Percentiles rank a stretch among this genome's conserved stretches.
phyloP scores from a whole-genome alignment of 768 basidiomycete species.

The Psilocybe azurescens region DNA sequence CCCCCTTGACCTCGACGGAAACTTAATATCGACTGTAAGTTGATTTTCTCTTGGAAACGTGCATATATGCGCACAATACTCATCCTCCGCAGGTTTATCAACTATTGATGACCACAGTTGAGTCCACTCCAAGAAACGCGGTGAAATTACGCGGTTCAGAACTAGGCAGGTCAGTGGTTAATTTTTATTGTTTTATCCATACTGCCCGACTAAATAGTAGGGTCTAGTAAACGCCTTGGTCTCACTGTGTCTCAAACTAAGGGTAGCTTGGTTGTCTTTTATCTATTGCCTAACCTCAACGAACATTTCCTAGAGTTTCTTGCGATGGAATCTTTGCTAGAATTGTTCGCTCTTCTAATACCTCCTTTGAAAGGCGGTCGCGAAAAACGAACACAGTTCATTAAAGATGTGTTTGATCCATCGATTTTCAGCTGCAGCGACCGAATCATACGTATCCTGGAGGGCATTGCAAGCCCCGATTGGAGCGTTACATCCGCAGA shows the following conservation, averaged over 20 bases:
- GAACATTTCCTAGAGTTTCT: slow-evolving; percentile 49
- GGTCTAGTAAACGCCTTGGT: slow-evolving; percentile 51
- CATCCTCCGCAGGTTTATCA: slow-evolving; percentile 50
- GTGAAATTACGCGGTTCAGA: slow-evolving; percentile 46
- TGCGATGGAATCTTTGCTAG: slow-evolving; percentile 59
- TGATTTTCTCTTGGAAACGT: neutral
- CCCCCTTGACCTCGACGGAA: slow-evolving; percentile 16
- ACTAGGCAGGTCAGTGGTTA: slow-evolving; percentile 52
- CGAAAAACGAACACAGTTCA: slow-evolving; percentile 49
- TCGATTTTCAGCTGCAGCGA: slow-evolving; percentile 39
- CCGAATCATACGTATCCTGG: slow-evolving; percentile 46
- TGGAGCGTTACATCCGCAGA: slow-evolving; percentile 59
- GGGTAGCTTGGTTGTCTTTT: slow-evolving; percentile 36
- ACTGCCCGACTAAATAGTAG: neutral
- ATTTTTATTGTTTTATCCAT: neutral
- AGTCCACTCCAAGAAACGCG: slow-evolving; percentile 45
- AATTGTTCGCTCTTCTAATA: slow-evolving; percentile 60
- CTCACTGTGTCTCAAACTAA: slow-evolving; percentile 49
- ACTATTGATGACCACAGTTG: slow-evolving; percentile 53
- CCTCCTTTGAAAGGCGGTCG: slow-evolving; percentile 44
- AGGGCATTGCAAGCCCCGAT: slow-evolving; percentile 44
- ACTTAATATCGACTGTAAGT: slow-evolving; percentile 9
- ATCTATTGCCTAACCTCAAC: neutral
- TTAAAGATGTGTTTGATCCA: slow-evolving; percentile 55
- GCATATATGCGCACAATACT: slow-evolving; percentile 22